Conservation (phyloP, 2,329 filamentous ascomycete species). For the Colletotrichum karsti region DNA sequence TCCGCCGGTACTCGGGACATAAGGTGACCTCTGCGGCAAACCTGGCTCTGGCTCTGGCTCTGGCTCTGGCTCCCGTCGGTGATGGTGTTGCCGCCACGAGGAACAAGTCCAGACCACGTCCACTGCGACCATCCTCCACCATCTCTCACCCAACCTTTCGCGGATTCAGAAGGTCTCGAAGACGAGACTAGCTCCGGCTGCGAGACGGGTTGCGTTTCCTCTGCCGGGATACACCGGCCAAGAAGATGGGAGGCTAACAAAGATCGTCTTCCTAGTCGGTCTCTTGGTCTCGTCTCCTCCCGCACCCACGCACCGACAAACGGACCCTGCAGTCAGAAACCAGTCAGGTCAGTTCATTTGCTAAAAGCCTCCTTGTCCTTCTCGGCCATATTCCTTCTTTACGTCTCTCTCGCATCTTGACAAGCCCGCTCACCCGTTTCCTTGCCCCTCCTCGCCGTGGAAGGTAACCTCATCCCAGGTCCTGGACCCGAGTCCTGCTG, state of each 20-base stretch:
- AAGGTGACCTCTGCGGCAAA: neutral
- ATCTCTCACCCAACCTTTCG: neutral
- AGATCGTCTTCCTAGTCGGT: neutral
- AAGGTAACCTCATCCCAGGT: conserved; percentile 4
- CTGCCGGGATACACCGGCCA: neutral
- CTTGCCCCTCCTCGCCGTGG: neutral
- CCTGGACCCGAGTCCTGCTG: neutral
- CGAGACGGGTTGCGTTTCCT: neutral
- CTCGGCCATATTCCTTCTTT: conserved; percentile 14
- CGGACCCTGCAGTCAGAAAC: neutral
- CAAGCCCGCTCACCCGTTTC: neutral
- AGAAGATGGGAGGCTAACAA: neutral
- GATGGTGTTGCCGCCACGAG: conserved; percentile 10
- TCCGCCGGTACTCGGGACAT: neutral
- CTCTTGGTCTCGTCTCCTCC: neutral
- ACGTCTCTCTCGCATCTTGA: neutral
- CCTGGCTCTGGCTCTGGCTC: neutral
- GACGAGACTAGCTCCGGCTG: neutral
- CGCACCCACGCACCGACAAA: neutral
- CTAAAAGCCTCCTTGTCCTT: neutral
- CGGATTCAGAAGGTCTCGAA: neutral
- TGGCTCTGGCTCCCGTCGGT: neutral
- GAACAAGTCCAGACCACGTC: neutral
- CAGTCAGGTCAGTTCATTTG: neutral
- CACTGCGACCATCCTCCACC: neutral